A percentile compares a stretch with the other conserved stretches of the same genome.
phyloP scores from a whole-genome alignment of 129 eudicot genomes.

The Escallonia rubra region DNA sequence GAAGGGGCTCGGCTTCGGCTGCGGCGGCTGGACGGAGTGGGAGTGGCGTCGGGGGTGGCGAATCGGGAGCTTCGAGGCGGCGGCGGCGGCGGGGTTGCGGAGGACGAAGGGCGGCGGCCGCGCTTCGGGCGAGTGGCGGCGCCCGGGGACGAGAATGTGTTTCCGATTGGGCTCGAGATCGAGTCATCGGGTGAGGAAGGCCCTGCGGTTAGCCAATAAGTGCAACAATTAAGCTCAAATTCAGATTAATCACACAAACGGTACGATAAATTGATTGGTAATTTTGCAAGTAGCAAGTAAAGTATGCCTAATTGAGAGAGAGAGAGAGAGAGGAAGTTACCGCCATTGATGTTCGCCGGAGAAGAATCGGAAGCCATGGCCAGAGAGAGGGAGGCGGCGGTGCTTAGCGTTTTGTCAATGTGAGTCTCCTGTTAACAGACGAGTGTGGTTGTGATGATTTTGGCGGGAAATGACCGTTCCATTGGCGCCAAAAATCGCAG shows the following conservation, averaged over 20 bases:
- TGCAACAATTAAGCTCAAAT: background rate
- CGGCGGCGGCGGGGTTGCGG: conserved; percentile 52
- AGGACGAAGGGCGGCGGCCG: conserved; percentile 34
- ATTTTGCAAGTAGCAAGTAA: background rate
- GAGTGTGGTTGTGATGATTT: background rate
- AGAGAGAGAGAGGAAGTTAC: conserved; percentile 26
- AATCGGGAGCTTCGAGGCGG: conserved; percentile 37
- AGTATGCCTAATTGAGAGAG: background rate
- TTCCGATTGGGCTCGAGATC: conserved; percentile 62
- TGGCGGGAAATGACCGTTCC: conserved; percentile 28
- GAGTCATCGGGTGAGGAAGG: conserved; percentile 65
- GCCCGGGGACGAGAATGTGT: conserved; percentile 69
- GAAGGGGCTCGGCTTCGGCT: conserved; percentile 23
- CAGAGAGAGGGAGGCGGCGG: conserved; percentile 1
- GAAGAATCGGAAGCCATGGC: conserved; percentile 72
- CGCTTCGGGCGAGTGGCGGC: conserved; percentile 39
- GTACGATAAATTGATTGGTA: background rate
- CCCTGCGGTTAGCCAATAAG: conserved; percentile 24
- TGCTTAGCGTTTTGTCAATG: conserved; percentile 4
- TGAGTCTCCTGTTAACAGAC: background rate
- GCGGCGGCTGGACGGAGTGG: conserved; percentile 40
- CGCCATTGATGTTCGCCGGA: conserved; percentile 35
- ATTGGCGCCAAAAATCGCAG: conserved; percentile 22
- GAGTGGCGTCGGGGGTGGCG: conserved; percentile 44
- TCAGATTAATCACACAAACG: background rate